These are phyloP conservation scores for Fraxinus platypoda DNA, from an alignment of 305 asterid species.

Conservation along the genomic window DNA sequence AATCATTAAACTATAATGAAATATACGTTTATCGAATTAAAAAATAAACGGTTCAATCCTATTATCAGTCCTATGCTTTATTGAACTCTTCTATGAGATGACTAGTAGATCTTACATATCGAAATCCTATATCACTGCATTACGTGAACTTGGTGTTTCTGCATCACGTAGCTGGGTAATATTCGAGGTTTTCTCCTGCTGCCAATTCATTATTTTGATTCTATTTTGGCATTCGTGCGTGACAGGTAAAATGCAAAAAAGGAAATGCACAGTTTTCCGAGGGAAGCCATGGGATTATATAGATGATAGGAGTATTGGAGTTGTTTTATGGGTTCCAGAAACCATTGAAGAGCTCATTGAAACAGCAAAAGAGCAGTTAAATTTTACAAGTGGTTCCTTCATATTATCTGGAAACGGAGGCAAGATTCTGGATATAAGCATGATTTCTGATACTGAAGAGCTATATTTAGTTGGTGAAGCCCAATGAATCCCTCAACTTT, in stretches of 20 bases:
- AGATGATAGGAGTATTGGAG: conserved; percentile 31
- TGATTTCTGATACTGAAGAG: conserved; percentile 33
- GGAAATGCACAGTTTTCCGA: conserved; percentile 35
- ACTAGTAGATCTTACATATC: not conserved
- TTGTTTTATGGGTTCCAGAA: not conserved
- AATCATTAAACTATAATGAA: not conserved
- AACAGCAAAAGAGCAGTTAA: conserved; percentile 29
- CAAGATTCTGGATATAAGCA: conserved; percentile 33
- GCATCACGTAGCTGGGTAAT: not conserved
- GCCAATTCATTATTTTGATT: not conserved
- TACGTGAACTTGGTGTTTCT: not conserved
- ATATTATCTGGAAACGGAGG: conserved; percentile 41
- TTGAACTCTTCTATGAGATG: not conserved
- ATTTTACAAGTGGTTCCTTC: conserved; percentile 19
- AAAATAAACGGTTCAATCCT: not conserved
- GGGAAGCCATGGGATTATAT: conserved; percentile 32
- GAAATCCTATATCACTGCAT: not conserved
- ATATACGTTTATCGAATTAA: not conserved
- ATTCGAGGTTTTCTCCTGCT: not conserved
- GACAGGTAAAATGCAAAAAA: conserved; percentile 24
- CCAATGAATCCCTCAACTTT: not conserved
- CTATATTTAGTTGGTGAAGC: conserved; percentile 33
- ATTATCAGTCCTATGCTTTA: not conserved
- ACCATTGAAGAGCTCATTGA: conserved; percentile 6
- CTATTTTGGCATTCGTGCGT: not conserved